Conservation (phyloP, 225 moss, liverwort and hornwort species). For the Polytrichum formosum region DNA sequence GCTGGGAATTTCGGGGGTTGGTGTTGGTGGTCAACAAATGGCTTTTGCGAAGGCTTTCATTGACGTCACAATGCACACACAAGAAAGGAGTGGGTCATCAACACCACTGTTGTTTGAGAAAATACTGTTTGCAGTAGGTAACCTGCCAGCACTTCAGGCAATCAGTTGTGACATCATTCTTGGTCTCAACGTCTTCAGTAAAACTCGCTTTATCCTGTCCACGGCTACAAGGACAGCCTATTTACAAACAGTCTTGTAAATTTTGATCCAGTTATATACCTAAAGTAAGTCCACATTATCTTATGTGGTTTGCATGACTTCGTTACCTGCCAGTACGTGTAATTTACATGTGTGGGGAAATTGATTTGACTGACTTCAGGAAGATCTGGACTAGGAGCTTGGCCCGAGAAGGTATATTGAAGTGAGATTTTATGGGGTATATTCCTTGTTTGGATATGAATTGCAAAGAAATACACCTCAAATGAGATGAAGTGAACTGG, state of each 20-base stretch:
- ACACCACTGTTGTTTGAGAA: conserved; percentile 46
- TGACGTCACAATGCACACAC: conserved; percentile 49
- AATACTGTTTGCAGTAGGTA: conserved; percentile 78
- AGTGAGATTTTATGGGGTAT: no score
- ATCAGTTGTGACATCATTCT: conserved; percentile 81
- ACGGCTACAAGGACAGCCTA: conserved; percentile 38
- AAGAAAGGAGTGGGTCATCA: conserved; percentile 18
- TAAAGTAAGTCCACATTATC: no score
- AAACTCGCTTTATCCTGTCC: conserved; percentile 74
- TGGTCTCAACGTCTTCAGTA: conserved; percentile 80
- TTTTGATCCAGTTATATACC: neutral
- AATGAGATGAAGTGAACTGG: no score
- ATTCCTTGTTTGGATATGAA: no score
- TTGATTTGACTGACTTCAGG: no score
- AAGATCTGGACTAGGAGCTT: no score
- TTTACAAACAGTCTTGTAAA: conserved; percentile 34
- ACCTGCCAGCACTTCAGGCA: conserved; percentile 82
- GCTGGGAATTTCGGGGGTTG: conserved; percentile 72
- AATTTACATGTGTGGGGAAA: no score
- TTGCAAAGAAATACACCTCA: no score
- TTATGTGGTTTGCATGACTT: no score
- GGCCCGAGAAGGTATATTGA: no score
- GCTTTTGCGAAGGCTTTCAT: conserved; percentile 67
- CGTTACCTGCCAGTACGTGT: no score
- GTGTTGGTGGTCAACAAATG: conserved; percentile 75